Evolutionary conservation across 352 stramenopile genomes (phyloP).

Genomic region (Phytophthora brassicae): DNA sequence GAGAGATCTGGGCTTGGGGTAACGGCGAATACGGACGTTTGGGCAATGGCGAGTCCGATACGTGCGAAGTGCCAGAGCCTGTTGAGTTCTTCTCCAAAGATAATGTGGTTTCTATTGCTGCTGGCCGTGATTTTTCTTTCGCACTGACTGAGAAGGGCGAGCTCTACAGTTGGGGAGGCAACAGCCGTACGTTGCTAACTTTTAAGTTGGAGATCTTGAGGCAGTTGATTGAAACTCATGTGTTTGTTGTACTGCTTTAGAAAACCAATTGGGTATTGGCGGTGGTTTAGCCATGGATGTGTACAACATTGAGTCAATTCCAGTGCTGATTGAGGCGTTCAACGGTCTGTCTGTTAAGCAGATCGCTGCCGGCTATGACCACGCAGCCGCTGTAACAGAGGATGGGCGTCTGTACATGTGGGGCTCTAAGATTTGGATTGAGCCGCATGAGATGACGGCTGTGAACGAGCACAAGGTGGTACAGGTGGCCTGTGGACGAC

Average conservation of each 20-base stretch:
- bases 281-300: constrained; percentile 91
- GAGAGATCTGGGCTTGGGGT: constrained; percentile 92
- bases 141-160: constrained; percentile 82
- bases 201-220: background rate
- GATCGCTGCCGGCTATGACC: constrained; percentile 92
- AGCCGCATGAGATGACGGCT: constrained; percentile 90
- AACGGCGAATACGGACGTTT: constrained; percentile 91
- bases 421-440: constrained; percentile 91
- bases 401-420: constrained; percentile 81
- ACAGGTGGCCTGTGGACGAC: constrained; percentile 80
- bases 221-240: constrained; percentile 4
- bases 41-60: constrained; percentile 87
- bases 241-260: constrained; percentile 31
- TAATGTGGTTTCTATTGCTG: constrained; percentile 68
- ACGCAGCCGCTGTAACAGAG: constrained; percentile 86
- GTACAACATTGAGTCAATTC: constrained; percentile 94
- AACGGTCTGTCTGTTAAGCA: constrained; percentile 66
- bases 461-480: constrained; percentile 72
- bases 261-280: constrained; percentile 89
- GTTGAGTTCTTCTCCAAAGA: constrained; percentile 85
- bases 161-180: constrained; percentile 91
- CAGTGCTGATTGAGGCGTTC: constrained; percentile 83
- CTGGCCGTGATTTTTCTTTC: constrained; percentile 90
- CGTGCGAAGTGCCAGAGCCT: constrained; percentile 78
- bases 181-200: constrained; percentile 78